Conservation (phyloP, 352 stramenopile species). For the Aphanomyces cochlioides region DNA sequence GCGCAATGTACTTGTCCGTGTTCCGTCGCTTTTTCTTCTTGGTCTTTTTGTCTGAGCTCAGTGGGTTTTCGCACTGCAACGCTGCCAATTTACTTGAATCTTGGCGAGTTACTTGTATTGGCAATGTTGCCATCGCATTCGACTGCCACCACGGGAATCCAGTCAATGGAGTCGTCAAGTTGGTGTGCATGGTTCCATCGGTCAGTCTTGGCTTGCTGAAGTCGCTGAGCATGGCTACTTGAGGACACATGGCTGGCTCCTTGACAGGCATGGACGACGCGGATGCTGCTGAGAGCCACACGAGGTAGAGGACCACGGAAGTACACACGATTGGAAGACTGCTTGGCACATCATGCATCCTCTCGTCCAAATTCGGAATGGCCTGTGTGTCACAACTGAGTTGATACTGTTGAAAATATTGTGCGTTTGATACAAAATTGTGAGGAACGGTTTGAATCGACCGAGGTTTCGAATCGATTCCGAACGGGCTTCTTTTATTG, state of each 20-base stretch:
- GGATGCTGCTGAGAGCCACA: constrained; percentile 3
- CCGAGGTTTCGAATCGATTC: too few species aligned
- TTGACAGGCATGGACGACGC: neutral
- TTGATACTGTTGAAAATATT: too few species aligned
- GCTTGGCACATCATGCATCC: neutral
- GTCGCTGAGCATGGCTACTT: neutral
- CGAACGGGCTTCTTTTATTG: too few species aligned
- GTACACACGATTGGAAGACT: neutral
- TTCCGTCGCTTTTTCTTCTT: neutral
- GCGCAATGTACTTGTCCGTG: constrained; percentile 14
- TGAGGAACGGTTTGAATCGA: too few species aligned
- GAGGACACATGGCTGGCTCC: neutral
- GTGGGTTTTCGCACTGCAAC: neutral
- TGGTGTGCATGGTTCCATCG: neutral
- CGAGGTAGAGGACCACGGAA: constrained; percentile 10
- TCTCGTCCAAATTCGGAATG: too few species aligned
- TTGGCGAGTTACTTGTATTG: neutral
- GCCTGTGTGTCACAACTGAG: too few species aligned
- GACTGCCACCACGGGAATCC: too few species aligned
- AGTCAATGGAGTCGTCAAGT: too few species aligned
- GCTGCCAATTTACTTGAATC: neutral
- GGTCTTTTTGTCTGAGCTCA: neutral
- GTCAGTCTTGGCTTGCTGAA: neutral
- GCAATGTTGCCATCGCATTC: too few species aligned
- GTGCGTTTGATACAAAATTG: too few species aligned